These are phyloP conservation scores for Saturnispora zaruensis DNA, from an alignment of 805 yeast genomes.

Conservation along the genomic window DNA sequence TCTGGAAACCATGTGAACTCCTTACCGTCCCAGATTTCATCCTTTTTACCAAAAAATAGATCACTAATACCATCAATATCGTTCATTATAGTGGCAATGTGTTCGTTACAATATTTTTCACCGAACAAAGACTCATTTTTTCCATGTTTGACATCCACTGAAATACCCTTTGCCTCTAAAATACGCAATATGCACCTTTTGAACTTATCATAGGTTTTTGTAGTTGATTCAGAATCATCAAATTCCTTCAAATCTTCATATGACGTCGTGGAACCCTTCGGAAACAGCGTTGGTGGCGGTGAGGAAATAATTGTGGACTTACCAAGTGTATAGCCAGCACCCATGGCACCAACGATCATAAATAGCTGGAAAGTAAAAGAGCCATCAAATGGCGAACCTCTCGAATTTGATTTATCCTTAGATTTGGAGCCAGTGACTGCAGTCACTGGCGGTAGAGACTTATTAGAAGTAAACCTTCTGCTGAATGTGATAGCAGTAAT, in stretches of 20 bases:
- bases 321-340: constrained; percentile 28
- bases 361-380: constrained; percentile 25
- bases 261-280: constrained; percentile 21
- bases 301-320: constrained; percentile 19
- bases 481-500: background rate
- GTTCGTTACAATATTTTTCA: constrained; percentile 15
- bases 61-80: constrained; percentile 18
- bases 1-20: constrained; percentile 18
- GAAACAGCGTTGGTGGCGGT: constrained; percentile 26
- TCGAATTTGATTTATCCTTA: background rate
- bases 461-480: background rate
- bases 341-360: constrained; percentile 25
- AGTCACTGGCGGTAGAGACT: constrained; percentile 1
- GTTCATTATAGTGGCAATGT: constrained; percentile 16
- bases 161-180: constrained; percentile 16
- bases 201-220: constrained; percentile 18
- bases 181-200: constrained; percentile 23
- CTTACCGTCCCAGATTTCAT: constrained; percentile 13
- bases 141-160: constrained; percentile 16
- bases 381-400: constrained; percentile 14
- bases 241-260: constrained; percentile 15
- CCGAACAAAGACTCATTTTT: constrained; percentile 10
- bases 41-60: constrained; percentile 18
- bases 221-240: constrained; percentile 5
- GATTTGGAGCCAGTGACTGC: background rate